Conservation (phyloP, 345 rosid genomes). For the Eucalyptus decipiens region DNA sequence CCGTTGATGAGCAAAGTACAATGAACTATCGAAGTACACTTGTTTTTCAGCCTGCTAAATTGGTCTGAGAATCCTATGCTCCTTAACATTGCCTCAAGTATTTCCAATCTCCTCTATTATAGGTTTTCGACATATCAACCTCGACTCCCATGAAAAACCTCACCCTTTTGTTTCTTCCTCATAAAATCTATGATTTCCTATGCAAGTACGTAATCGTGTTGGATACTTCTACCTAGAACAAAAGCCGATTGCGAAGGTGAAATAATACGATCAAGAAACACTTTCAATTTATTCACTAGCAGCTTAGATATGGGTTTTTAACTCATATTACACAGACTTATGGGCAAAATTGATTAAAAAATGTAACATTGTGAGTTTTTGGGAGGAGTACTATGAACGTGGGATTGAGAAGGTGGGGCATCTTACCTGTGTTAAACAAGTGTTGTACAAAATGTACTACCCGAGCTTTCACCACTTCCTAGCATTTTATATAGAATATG, state of each 20-base stretch:
- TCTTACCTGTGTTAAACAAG: background rate
- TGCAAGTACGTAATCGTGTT: background rate
- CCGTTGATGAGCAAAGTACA: background rate
- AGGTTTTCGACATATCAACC: background rate
- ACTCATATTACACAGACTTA: background rate
- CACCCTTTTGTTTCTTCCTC: background rate
- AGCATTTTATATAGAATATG: background rate
- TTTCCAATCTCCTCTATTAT: background rate
- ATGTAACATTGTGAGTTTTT: background rate
- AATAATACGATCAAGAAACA: background rate
- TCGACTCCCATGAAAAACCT: background rate
- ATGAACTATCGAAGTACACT: background rate
- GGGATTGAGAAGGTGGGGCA: background rate
- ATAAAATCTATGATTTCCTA: background rate
- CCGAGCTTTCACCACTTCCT: background rate
- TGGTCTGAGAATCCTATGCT: background rate
- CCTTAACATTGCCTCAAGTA: background rate
- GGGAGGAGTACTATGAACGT: background rate
- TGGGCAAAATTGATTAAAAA: background rate
- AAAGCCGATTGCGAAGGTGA: background rate
- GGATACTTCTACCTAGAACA: background rate
- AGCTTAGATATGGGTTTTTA: background rate
- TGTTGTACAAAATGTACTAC: background rate
- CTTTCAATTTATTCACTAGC: background rate
- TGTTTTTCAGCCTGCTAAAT: background rate